phyloP scores from a whole-genome alignment of 2,329 filamentous ascomycete species.

The Teratosphaeria destructans region DNA sequence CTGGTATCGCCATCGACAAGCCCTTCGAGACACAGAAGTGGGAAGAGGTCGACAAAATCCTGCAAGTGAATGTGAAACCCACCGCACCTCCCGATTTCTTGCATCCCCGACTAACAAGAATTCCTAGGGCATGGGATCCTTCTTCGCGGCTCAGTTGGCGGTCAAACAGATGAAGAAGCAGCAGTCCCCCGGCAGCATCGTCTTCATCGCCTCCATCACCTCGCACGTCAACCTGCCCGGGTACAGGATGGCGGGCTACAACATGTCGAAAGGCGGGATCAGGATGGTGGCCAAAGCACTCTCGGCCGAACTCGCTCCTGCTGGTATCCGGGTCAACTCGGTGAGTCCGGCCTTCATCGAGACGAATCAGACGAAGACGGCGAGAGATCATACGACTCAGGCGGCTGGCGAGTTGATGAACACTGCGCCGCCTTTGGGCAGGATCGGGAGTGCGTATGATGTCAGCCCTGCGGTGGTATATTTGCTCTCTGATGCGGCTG shows the following conservation, averaged over 20 bases:
- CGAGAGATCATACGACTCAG: slow-evolving; percentile 3
- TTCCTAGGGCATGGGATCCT: slow-evolving; percentile 20
- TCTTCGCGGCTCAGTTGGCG: slow-evolving; percentile 25
- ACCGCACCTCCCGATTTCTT: background rate
- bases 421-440: slow-evolving; percentile 3
- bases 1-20: slow-evolving; percentile 22
- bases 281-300: slow-evolving; percentile 18
- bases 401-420: slow-evolving; percentile 5
- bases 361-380: slow-evolving; percentile 6
- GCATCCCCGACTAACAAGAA: background rate
- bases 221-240: slow-evolving; percentile 24
- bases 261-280: slow-evolving; percentile 22
- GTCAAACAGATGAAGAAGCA: slow-evolving; percentile 25
- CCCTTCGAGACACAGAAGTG: slow-evolving; percentile 20
- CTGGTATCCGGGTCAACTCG: slow-evolving; percentile 16
- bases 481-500: slow-evolving; percentile 6
- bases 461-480: slow-evolving; percentile 6
- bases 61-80: slow-evolving; percentile 26
- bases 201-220: slow-evolving; percentile 27
- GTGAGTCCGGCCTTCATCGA: slow-evolving; percentile 16
- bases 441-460: slow-evolving; percentile 6
- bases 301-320: slow-evolving; percentile 9
- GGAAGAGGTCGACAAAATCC: slow-evolving; percentile 22
- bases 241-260: slow-evolving; percentile 25
- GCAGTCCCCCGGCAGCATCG: slow-evolving; percentile 26